Conservation (phyloP, 2,329 filamentous ascomycete genomes). For the Cadophora malorum region DNA sequence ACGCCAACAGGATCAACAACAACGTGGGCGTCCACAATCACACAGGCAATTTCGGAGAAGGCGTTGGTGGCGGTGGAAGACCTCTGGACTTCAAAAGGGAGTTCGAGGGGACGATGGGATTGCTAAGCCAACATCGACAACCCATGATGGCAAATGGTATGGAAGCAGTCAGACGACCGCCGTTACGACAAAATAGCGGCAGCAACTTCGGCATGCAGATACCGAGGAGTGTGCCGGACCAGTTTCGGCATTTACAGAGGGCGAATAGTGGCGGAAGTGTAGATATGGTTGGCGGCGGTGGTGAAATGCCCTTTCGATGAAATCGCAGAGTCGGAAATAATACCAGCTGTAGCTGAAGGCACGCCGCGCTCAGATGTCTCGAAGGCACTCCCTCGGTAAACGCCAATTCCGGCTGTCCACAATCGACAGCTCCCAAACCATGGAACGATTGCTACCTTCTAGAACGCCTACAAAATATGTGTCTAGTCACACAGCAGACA, state of each 20-base stretch:
- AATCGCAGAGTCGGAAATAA: neutral
- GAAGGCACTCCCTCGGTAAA: neutral
- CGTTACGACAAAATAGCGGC: slow-evolving; percentile 37
- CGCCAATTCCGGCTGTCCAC: neutral
- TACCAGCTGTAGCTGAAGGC: slow-evolving; percentile 14
- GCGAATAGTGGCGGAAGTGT: slow-evolving; percentile 32
- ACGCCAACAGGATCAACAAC: slow-evolving; percentile 27
- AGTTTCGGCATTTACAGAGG: slow-evolving; percentile 36
- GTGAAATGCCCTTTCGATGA: slow-evolving; percentile 22
- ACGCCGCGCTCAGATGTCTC: slow-evolving; percentile 2
- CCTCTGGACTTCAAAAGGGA: slow-evolving; percentile 38
- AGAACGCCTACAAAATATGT: neutral
- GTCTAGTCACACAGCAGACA: slow-evolving; percentile 6
- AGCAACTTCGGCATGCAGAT: slow-evolving; percentile 37
- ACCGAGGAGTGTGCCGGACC: slow-evolving; percentile 41
- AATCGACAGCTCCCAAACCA: slow-evolving; percentile 4
- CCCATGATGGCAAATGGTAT: slow-evolving; percentile 20
- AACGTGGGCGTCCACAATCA: slow-evolving; percentile 27
- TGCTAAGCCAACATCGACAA: slow-evolving; percentile 27
- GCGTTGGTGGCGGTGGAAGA: slow-evolving; percentile 31
- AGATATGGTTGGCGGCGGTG: slow-evolving; percentile 22
- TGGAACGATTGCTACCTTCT: neutral
- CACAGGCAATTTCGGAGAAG: slow-evolving; percentile 33
- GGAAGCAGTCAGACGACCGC: slow-evolving; percentile 34
- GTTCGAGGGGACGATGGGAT: slow-evolving; percentile 32